Evolutionary conservation across 768 basidiomycete species (phyloP).

Genomic region (Mycena alexandri): DNA sequence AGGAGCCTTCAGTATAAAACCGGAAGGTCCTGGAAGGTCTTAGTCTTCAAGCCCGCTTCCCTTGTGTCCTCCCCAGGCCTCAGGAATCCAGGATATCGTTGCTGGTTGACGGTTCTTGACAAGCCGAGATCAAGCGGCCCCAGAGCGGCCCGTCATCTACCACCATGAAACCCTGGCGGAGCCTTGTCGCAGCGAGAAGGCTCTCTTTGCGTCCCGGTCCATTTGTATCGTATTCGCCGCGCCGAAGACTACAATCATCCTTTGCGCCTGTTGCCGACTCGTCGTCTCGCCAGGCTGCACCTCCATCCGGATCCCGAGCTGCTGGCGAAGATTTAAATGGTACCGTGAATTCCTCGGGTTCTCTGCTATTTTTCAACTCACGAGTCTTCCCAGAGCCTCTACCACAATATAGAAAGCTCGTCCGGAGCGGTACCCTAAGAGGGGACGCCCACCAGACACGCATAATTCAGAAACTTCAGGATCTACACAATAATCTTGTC

Average conservation of each 20-base stretch:
- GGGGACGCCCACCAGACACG: constrained; percentile 87
- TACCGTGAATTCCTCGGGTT: constrained; percentile 7
- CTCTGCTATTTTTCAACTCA: constrained; percentile 5
- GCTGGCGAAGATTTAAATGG: constrained; percentile 18
- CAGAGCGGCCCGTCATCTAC: background rate
- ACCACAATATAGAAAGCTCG: constrained; percentile 62
- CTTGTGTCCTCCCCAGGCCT: too few species aligned
- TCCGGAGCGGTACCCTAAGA: constrained; percentile 64
- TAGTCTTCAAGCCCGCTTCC: too few species aligned
- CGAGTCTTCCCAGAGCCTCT: constrained; percentile 44
- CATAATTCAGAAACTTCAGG: constrained; percentile 87
- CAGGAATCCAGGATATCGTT: too few species aligned
- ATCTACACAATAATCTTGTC: constrained; percentile 78
- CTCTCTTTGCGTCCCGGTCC: constrained; percentile 27
- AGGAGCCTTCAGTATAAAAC: too few species aligned
- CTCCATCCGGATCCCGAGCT: constrained; percentile 7
- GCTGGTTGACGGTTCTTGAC: too few species aligned
- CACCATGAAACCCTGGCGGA: constrained; percentile 34
- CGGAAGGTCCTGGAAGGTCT: too few species aligned
- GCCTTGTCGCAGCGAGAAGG: constrained; percentile 23
- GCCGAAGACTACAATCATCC: constrained; percentile 20
- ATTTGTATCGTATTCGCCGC: constrained; percentile 10
- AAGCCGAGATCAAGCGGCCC: background rate
- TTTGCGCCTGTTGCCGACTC: constrained; percentile 11
- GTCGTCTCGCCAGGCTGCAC: constrained; percentile 1